These are phyloP conservation scores for Alternaria dauci DNA, from an alignment of 2,329 filamentous ascomycete genomes.

Conservation along the genomic window DNA sequence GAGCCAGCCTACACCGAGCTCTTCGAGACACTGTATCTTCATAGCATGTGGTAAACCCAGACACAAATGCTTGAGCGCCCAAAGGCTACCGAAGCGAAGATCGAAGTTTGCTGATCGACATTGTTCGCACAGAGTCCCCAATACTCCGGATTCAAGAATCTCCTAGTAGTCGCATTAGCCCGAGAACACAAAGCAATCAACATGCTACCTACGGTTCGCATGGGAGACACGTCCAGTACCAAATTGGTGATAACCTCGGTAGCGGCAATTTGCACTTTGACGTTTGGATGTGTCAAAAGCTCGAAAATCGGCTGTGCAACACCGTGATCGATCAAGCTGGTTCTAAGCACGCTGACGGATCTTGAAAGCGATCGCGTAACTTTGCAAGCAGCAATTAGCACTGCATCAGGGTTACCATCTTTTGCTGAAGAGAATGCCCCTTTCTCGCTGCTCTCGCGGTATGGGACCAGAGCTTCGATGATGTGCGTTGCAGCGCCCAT, in stretches of 20 bases:
- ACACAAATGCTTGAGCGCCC: conserved; percentile 92
- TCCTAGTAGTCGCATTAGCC: conserved; percentile 53
- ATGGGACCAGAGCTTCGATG: conserved; percentile 79
- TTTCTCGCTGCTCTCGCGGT: conserved; percentile 52
- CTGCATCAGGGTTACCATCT: conserved; percentile 79
- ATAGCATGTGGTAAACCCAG: conserved; percentile 73
- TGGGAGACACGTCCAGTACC: conserved; percentile 86
- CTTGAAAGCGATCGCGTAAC: conserved; percentile 82
- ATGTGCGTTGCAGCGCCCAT: conserved; percentile 83
- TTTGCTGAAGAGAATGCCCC: conserved; percentile 48
- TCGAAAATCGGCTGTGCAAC: conserved; percentile 79
- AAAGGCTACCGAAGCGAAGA: conserved; percentile 84
- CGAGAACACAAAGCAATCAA: too few relatives aligned
- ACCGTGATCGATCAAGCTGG: conserved; percentile 84
- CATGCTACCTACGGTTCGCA: conserved; percentile 75
- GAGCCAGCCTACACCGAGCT: conserved; percentile 81
- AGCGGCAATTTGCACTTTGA: conserved; percentile 85
- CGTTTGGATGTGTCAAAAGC: conserved; percentile 76
- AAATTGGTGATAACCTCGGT: conserved; percentile 87
- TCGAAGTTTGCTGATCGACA: conserved; percentile 82
- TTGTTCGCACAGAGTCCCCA: conserved; percentile 81
- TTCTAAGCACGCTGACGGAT: conserved; percentile 83
- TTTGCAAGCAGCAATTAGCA: conserved; percentile 86
- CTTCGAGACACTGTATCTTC: conserved; percentile 80
- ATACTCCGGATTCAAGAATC: conserved; percentile 75